Evolutionary conservation across 441 rosid species (phyloP).

Genomic region (Monsonia emarginata): DNA sequence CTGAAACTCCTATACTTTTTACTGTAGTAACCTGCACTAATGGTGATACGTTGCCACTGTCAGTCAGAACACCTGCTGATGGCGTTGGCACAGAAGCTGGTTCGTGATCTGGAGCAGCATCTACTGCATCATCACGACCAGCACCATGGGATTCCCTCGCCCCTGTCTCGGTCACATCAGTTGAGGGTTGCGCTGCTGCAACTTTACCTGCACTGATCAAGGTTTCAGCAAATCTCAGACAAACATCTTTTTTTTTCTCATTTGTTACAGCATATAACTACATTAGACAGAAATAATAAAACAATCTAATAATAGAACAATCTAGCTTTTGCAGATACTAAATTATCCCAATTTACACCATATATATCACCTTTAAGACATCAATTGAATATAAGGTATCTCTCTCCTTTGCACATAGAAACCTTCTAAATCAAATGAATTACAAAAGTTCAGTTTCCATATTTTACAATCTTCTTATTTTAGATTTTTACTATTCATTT

Average conservation of each 20-base stretch:
- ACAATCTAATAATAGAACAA: too few relatives aligned
- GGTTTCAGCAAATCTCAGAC: background rate
- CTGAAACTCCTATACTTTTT: slow-evolving; percentile 25
- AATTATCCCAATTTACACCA: background rate
- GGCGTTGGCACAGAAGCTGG: slow-evolving; percentile 22
- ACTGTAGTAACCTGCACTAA: slow-evolving; percentile 29
- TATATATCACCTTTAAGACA: background rate
- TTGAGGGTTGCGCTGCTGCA: slow-evolving; percentile 31
- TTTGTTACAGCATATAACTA: background rate
- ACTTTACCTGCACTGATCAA: slow-evolving; percentile 32
- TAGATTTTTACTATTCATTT: background rate
- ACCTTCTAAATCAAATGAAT: background rate
- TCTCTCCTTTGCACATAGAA: background rate
- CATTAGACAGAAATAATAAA: too few relatives aligned
- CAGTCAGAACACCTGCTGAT: slow-evolving; percentile 20
- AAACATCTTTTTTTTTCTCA: background rate
- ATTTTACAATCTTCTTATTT: background rate
- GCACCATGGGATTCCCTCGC: slow-evolving; percentile 22
- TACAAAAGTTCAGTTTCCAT: background rate
- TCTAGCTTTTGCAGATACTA: background rate
- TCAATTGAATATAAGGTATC: too few relatives aligned
- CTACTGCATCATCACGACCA: slow-evolving; percentile 20
- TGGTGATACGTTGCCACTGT: slow-evolving; percentile 28
- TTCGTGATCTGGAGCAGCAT: slow-evolving; percentile 11
- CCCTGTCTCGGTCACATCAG: slow-evolving; percentile 22